Evolutionary conservation across 176 grass and related monocot genomes (phyloP).

Genomic region (Musa acuminata): DNA sequence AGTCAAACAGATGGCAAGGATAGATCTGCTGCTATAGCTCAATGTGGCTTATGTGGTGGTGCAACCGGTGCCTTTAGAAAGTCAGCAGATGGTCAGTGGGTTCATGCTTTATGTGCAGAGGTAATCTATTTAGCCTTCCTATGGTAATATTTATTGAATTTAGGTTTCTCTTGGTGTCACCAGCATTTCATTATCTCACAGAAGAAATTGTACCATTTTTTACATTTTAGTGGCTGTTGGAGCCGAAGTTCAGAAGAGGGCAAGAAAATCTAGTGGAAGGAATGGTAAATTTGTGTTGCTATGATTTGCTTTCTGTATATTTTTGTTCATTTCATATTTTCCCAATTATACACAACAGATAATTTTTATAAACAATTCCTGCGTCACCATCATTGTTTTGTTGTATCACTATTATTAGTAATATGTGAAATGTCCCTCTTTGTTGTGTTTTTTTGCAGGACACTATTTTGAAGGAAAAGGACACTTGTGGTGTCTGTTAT

Average conservation of each 20-base stretch:
- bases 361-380: neutral
- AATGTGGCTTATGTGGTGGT: constrained; percentile 65
- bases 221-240: constrained; percentile 74
- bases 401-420: neutral
- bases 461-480: constrained; percentile 53
- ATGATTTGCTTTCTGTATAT: constrained; percentile 1
- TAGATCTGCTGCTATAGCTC: constrained; percentile 22
- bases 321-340: neutral
- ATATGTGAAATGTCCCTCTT: neutral
- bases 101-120: constrained; percentile 99
- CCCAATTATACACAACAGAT: neutral
- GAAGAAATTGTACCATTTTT: constrained; percentile 23
- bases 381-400: neutral
- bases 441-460: constrained; percentile 31
- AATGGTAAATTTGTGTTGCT: constrained; percentile 53
- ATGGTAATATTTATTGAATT: constrained; percentile 6
- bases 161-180: neutral
- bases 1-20: constrained; percentile 36
- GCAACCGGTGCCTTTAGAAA: constrained; percentile 83
- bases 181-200: neutral
- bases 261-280: constrained; percentile 67
- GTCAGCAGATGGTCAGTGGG: constrained; percentile 64
- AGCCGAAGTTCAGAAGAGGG: constrained; percentile 61
- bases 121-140: constrained; percentile 36
- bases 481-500: constrained; percentile 70